Base-by-base conservation (phyloP, 192 early-diverging fungal genomes). In the Umbelopsis vinacea region DNA sequence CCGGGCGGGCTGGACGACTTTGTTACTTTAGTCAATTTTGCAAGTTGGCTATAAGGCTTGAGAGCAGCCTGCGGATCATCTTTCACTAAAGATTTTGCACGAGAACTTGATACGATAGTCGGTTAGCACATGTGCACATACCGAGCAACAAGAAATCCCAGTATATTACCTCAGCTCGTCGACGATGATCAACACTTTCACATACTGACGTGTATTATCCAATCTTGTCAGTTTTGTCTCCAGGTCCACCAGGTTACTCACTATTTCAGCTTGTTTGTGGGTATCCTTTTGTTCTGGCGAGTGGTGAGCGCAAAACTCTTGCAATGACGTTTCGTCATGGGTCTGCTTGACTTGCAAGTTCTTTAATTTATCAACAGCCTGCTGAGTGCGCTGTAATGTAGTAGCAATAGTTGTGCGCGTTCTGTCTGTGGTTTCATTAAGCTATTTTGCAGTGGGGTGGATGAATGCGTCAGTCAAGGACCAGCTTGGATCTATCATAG, bases 141-240 rank as follows among this genome's bases (percentile, higher is more conserved):
- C 22, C 5, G 7, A 66, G n/a, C 7, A 37, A n/a, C n/a, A 7
- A 26, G 14, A 9, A 52, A 38, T 43, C 17, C 21, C 22, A 19
- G n/a, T n/a, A 19, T 19, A 26, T 69, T 81, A 85, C 86, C 83
- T 80, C 9, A 85, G 68, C 46, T 84, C 68, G 37, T 82, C 76
- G 6, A 79, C 72, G 1, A 78, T 75, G 1, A 82, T 71, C 6
- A 88, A 52, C 19, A 80, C 78, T 12, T 80, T 75, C 8, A 85
- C 73, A 46, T 88, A 85, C 26, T 55, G 52, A 21, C 70, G 57
- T 5, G 57, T 63, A 14, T 63, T 71, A 45, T 71, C 70, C 19
- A 71, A 21, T 24, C 38, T 46, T 6, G 52, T 35, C 22, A 71
- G 38, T 15, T 53, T 52, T 17, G n/a, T 19, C 21, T 71, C 70